Evolutionary conservation across 1,284 basidiomycete genomes (phyloP), one percentile per base, ranked within the genome.

Genomic region (Naganishia albida): DNA sequence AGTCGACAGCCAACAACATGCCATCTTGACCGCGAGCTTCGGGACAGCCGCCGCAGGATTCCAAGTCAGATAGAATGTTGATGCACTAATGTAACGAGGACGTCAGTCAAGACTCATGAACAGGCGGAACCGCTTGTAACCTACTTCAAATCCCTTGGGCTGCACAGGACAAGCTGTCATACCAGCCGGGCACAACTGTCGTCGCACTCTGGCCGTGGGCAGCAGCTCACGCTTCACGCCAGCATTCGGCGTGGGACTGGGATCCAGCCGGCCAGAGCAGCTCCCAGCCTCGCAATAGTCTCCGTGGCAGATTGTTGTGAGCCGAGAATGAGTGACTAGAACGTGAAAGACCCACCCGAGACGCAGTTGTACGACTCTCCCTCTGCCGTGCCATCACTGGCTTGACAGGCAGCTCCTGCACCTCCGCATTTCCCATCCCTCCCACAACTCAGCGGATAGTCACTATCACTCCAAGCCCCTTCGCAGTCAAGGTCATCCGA

Each of bases 21-120:
- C 56, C 56, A 7, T 59, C 46, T 28, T 34, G 20, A 7, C 30
- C 28, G 13, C 28, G 26, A 6, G 43, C 43, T 13, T 26, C 40
- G 20, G 55, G 55, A 48, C 55, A 57, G 26, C 55, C 55, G 26
- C 55, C 55, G 30, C 55, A 57, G 3, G 44, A 28, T 28, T 57
- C 55, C n/a, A 57, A 2, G 15, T 57, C 55, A 3, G 55, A 48
- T 25, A 38, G n/a, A 18, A 34, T 57, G 30, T 48, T 48, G 43
- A 57, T 46, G 25, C 54, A 56, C 54, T 56, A n/a, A n/a, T n/a
- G n/a, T n/a, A n/a, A n/a, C n/a, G 20, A 28, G 6, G 43, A 3
- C n/a, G 16, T 44, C 7, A 28, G 16, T 18, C n/a, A 44, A 18
- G n/a, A 15, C 20, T 16, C 20, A 30, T 13, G 10, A 43, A 20